phyloP scores from a whole-genome alignment of 768 basidiomycete genomes.

The Leccinum barrowsii region DNA sequence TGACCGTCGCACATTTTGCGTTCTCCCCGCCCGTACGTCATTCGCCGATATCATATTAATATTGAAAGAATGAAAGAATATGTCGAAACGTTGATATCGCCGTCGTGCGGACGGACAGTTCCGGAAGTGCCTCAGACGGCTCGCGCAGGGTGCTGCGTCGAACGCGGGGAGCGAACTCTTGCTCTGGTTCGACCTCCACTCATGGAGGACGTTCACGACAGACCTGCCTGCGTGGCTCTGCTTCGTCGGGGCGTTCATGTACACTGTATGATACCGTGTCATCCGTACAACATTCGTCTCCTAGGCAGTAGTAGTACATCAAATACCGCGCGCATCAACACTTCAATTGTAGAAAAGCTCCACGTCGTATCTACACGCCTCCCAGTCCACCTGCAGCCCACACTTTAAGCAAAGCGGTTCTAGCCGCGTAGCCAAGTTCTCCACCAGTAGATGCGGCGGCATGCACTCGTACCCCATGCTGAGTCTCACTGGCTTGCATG shows the following conservation, averaged over 20 bases:
- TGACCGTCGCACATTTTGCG: slow-evolving; percentile 8
- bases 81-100: neutral
- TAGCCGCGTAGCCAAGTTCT: slow-evolving; percentile 18
- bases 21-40: neutral
- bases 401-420: slow-evolving; percentile 14
- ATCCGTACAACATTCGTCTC: neutral
- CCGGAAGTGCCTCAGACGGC: neutral
- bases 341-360: slow-evolving; percentile 18
- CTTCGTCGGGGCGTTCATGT: slow-evolving; percentile 2
- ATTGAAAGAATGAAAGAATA: neutral
- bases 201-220: slow-evolving; percentile 1
- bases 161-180: neutral
- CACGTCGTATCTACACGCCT: slow-evolving; percentile 16
- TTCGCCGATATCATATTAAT: no score
- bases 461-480: slow-evolving; percentile 14
- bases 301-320: neutral
- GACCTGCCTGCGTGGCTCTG: slow-evolving; percentile 3
- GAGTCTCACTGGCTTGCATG: slow-evolving; percentile 20
- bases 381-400: slow-evolving; percentile 23
- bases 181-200: neutral
- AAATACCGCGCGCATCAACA: no score
- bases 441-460: slow-evolving; percentile 9
- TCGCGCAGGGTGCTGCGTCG: neutral
- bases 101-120: neutral
- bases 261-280: neutral